Percentiles rank a stretch among this genome's conserved stretches.
These are phyloP conservation scores for Collybiopsis confluens DNA, from an alignment of 768 basidiomycete species.

Conservation along the genomic window DNA sequence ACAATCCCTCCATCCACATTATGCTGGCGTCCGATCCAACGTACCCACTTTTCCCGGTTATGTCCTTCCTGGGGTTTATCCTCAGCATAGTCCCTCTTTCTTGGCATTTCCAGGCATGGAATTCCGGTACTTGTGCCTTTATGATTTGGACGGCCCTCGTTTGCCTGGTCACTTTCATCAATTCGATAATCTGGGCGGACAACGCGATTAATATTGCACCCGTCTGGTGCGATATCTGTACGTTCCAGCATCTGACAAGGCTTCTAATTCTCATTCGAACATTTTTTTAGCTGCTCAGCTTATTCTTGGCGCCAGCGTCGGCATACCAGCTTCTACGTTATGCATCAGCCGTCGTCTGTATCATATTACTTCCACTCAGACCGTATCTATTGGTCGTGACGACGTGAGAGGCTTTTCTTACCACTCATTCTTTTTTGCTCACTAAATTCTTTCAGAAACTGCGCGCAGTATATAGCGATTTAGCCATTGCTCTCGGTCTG, in stretches of 20 bases:
- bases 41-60: conserved; percentile 18
- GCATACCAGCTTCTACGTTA: conserved; percentile 9
- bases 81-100: conserved; percentile 34
- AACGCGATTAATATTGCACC: conserved; percentile 29
- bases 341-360: conserved; percentile 18
- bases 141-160: conserved; percentile 34
- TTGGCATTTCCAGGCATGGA: conserved; percentile 39
- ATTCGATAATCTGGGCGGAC: conserved; percentile 42
- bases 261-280: too few species aligned
- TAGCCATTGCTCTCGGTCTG: conserved; percentile 32
- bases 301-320: background rate
- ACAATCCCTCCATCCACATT: conserved; percentile 5
- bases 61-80: conserved; percentile 31
- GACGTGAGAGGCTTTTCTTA: background rate
- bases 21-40: background rate
- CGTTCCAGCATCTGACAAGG: too few species aligned
- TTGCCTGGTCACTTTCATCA: conserved; percentile 32
- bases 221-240: conserved; percentile 58
- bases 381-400: background rate
- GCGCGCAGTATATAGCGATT: conserved; percentile 30
- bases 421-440: conserved; percentile 7
- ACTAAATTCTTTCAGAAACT: conserved; percentile 28
- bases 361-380: background rate
- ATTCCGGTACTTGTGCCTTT: conserved; percentile 35
- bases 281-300: background rate